Evolutionary conservation across 257 asterid species (phyloP), one percentile per base, ranked within the genome.

Genomic region (Fraxinus anomala): DNA sequence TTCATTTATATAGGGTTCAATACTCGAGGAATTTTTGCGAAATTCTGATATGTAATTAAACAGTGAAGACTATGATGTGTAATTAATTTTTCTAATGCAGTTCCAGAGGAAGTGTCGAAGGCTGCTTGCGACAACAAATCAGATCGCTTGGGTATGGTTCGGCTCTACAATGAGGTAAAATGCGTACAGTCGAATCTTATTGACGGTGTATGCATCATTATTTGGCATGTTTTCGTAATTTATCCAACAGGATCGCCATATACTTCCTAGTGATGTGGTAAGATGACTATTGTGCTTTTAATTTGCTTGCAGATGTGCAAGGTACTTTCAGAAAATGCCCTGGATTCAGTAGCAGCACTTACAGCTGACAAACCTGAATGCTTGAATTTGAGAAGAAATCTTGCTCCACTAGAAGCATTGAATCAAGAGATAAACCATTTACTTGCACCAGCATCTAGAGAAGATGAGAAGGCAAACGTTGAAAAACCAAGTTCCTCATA

Each of bases 151-250:
- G 90, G 85, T 74, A 76, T 93, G 85, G 94, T 92, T 77, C 86
- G 87, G 80, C 86, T 90, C 68, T 95, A 87, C 74, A 95, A 95
- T 76, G 93, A 90, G 98, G 99, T 93, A 81, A 73, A 26, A 16
- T 77, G 72, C 51, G 17, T 28, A 51, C 21, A 65, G 59, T 61
- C n/a, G n/a, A 72, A 72, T 23, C 36, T 37, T 70, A 17, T 56
- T 71, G 21, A 37, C 42, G 21, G 34, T 56, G n/a, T 77, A 24
- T 28, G 66, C 40, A 44, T 72, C 65, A 68, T 49, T 77, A 28
- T 49, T 54, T 49, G 26, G 68, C 72, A 42, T 30, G 17, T 51
- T 13, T 36, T 21, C 44, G 30, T 59, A 40, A 31, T 31, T 67
- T 40, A 23, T 78, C 23, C 26, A 28, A 75, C 28, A 31, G 23